Evolutionary conservation across 1,284 basidiomycete species (phyloP).

Genomic region (Pascua guehoae): DNA sequence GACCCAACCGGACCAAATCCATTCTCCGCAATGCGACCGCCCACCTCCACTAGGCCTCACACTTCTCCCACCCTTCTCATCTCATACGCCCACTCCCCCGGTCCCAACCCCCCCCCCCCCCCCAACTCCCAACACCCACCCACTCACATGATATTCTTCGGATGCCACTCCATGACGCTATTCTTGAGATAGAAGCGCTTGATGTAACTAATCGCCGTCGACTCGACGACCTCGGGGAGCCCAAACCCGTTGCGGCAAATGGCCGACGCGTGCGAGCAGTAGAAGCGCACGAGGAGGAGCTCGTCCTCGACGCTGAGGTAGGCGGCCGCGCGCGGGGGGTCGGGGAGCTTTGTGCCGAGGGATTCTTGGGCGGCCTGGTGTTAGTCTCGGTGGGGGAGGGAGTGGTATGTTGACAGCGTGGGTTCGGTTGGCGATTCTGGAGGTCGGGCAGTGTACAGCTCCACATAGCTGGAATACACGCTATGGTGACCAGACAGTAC

Average conservation of each 20-base stretch:
- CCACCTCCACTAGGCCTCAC: background rate
- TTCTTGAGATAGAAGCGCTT: slow-evolving; percentile 98
- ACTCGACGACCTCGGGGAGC: slow-evolving; percentile 86
- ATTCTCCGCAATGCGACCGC: too few relatives aligned
- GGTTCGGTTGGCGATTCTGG: background rate
- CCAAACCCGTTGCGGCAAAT: slow-evolving; percentile 74
- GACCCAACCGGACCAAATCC: too few relatives aligned
- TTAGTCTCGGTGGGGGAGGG: background rate
- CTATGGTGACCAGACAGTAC: too few relatives aligned
- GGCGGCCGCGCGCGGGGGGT: slow-evolving; percentile 41
- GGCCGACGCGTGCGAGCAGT: slow-evolving; percentile 78
- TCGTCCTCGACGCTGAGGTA: slow-evolving; percentile 83
- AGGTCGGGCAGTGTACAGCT: background rate
- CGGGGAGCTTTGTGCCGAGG: background rate
- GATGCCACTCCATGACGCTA: slow-evolving; percentile 99
- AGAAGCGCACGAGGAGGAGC: slow-evolving; percentile 79
- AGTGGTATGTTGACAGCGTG: background rate
- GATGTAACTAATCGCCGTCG: slow-evolving; percentile 84
- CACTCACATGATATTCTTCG: slow-evolving; percentile 90
- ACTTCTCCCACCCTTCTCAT: too few relatives aligned
- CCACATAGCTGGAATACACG: too few relatives aligned
- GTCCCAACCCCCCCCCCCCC: too few relatives aligned
- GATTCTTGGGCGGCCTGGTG: slow-evolving; percentile 10
- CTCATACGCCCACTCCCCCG: too few relatives aligned
- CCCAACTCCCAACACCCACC: too few relatives aligned